Base-by-base conservation (phyloP, 345 rosid genomes). In the Pseudoturritis turrita region DNA sequence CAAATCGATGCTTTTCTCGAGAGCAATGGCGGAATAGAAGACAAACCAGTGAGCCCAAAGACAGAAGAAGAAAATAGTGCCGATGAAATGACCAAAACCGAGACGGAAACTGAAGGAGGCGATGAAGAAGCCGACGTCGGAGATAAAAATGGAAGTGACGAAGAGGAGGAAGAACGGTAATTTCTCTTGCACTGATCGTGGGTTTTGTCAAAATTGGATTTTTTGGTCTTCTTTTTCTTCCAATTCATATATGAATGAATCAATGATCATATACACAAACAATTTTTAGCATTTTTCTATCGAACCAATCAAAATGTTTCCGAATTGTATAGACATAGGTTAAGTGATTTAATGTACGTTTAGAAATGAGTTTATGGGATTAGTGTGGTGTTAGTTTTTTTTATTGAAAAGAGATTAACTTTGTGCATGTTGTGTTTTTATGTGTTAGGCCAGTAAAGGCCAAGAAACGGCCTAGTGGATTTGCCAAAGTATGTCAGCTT, bases 401-500 rank as follows among this genome's bases (percentile, higher is more conserved):
- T 4, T 28, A 59, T 19, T 15, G 18, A 6, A 62, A 43, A 37
- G 26, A 25, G 49, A 49, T 22, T 15, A 44, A 17, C 6, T 21
- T 61, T 68, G 60, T 43, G 52, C 11, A 18, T 37, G 52, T 35
- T 21, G 22, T 58, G 51, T 51, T 41, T 25, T 41, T 5, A 21
- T 65, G 61, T 43, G 60, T 28, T 77, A 77, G 80, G 58, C 79
- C 65, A 49, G 81, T 59, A 3, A 82, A 79, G 73, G 76, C 84
- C 41, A 88, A 85, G 85, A 89, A 79, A 70, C 82, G 83, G 77
- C 71, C 85, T 7, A 88, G 96, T 45, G 97, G 96, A 12, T 89
- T 89, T 74, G 65, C 74, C 47, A 91, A 81, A 79, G 28, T 85
- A 63, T 89, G 89, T 57, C 86, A 87, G 80, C 88, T 91, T 39